Conservation (phyloP, 2,329 filamentous ascomycete genomes). For the Fusarium sp. region DNA sequence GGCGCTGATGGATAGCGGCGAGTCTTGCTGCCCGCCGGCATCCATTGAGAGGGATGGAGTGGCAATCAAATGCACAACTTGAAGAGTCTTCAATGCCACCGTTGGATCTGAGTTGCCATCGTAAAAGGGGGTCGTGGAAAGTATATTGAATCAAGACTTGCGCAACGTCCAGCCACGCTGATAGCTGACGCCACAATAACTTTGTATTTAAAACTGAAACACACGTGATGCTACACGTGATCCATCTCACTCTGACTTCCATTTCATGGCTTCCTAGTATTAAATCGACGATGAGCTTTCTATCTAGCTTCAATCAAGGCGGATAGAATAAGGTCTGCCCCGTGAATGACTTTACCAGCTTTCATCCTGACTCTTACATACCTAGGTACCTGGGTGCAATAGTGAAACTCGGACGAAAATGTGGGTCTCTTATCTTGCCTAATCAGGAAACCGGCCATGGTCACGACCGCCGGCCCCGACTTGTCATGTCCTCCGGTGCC, state of each 20-base stretch:
- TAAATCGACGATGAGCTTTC: neutral
- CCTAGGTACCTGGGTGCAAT: too few relatives aligned
- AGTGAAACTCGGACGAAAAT: neutral
- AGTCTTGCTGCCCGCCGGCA: slow-evolving; percentile 47
- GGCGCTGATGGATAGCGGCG: slow-evolving; percentile 56
- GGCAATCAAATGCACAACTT: neutral
- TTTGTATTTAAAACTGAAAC: neutral
- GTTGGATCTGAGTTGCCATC: neutral
- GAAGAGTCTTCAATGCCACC: neutral
- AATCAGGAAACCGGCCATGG: neutral
- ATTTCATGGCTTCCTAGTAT: neutral
- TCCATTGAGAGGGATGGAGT: slow-evolving; percentile 35
- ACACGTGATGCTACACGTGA: slow-evolving; percentile 14
- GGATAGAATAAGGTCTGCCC: neutral
- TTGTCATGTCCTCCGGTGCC: neutral
- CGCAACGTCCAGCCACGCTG: neutral
- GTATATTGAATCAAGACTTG: neutral
- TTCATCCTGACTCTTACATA: neutral
- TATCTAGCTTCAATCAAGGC: neutral
- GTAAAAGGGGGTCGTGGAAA: neutral
- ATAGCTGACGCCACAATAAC: neutral
- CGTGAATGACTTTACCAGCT: neutral
- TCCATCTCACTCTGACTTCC: neutral
- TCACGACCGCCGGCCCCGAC: neutral
- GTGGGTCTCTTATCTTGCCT: neutral